Percentiles rank a stretch among this genome's conserved stretches.
Evolutionary conservation across 345 rosid genomes (phyloP).

Genomic region (Gossypium longicalyx): DNA sequence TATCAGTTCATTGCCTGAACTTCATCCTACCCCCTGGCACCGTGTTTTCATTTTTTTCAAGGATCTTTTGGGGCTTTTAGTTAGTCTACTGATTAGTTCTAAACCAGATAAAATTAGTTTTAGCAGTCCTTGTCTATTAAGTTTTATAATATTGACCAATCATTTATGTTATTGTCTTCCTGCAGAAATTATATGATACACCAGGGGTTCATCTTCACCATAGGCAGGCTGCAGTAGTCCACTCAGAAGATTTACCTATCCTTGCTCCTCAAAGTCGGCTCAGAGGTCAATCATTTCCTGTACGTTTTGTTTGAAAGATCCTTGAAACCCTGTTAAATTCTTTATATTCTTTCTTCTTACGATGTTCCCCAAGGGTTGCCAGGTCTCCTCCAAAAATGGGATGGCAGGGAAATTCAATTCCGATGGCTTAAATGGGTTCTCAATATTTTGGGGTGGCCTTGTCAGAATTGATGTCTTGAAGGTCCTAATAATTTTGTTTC

Average conservation of each 20-base stretch:
- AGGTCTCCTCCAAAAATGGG: conserved; percentile 29
- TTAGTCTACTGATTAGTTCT: neutral
- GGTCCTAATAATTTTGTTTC: conserved; percentile 38
- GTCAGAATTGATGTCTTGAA: conserved; percentile 74
- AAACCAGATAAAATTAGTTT: conserved; percentile 1
- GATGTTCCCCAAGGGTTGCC: conserved; percentile 22
- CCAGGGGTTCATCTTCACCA: conserved; percentile 98
- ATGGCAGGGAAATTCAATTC: conserved; percentile 25
- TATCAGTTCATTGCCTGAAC: conserved; percentile 16
- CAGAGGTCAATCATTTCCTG: conserved; percentile 67
- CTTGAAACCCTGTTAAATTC: conserved; percentile 1
- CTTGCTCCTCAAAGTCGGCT: conserved; percentile 93
- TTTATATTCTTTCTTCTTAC: conserved; percentile 11
- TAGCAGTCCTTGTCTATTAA: neutral
- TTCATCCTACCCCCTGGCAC: neutral
- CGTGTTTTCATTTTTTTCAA: conserved; percentile 4
- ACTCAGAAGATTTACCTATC: conserved; percentile 81
- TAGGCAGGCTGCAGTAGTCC: conserved; percentile 95
- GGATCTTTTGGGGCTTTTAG: neutral
- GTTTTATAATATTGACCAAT: neutral
- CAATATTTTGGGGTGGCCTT: conserved; percentile 97
- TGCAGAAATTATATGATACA: conserved; percentile 79
- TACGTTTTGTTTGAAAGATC: conserved; percentile 29
- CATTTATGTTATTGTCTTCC: conserved; percentile 15
- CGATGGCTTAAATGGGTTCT: conserved; percentile 61